A percentile compares a stretch with the other conserved stretches of the same genome.
Conservation (phyloP, 345 rosid genomes). For the Eutrema heterophyllum region DNA sequence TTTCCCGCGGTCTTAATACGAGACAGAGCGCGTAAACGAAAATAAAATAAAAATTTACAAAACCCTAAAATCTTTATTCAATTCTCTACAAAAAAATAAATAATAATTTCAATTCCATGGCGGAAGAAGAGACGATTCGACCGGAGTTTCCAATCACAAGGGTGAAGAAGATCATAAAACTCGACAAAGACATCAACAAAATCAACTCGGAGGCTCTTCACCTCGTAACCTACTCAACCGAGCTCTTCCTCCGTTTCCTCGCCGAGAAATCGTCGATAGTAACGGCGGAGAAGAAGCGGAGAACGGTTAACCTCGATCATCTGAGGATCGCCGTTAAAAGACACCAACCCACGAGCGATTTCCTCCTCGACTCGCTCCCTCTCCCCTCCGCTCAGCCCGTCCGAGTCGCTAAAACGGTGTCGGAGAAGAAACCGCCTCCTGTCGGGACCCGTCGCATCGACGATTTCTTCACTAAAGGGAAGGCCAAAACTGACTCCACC, state of each 20-base stretch:
- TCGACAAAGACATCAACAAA: constrained; percentile 83
- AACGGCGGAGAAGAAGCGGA: constrained; percentile 65
- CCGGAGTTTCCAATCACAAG: constrained; percentile 62
- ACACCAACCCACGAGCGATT: constrained; percentile 77
- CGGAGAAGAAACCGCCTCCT: constrained; percentile 35
- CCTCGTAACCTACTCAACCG: constrained; percentile 53
- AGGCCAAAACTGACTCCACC: constrained; percentile 6
- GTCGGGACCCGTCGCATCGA: constrained; percentile 64
- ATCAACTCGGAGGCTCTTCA: constrained; percentile 76
- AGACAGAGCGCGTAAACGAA: too few species aligned
- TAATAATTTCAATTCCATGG: constrained; percentile 40
- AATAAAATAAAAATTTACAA: background rate
- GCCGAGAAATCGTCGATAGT: constrained; percentile 60
- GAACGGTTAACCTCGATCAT: constrained; percentile 61
- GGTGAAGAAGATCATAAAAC: constrained; percentile 77
- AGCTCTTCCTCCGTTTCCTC: constrained; percentile 67
- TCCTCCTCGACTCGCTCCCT: constrained; percentile 84
- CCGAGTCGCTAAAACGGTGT: constrained; percentile 15
- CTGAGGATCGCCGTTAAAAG: constrained; percentile 60
- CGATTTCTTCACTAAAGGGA: constrained; percentile 49
- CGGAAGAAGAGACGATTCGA: constrained; percentile 47
- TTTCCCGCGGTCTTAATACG: too few species aligned
- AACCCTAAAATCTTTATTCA: background rate
- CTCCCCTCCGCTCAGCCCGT: constrained; percentile 34
- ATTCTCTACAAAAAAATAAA: background rate